phyloP scores from a whole-genome alignment of 768 basidiomycete genomes.

The Cyclocybe cylindracea region DNA sequence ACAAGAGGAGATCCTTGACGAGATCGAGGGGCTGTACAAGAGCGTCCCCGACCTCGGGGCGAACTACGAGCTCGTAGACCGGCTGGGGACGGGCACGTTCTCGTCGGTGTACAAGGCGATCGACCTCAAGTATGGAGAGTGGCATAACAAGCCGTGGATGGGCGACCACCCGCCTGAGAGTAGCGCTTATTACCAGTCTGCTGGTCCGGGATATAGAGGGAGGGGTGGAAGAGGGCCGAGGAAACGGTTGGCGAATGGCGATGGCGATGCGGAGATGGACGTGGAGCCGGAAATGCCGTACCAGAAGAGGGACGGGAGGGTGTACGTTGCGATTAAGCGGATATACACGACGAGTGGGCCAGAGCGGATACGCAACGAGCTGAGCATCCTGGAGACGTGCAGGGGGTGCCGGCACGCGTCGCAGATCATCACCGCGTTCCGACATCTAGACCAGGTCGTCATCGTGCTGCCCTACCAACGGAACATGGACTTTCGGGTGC shows the following conservation, averaged over 20 bases:
- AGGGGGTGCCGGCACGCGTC: conserved; percentile 86
- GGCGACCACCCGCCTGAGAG: conserved; percentile 62
- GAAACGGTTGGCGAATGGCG: conserved; percentile 5
- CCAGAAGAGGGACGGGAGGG: conserved; percentile 38
- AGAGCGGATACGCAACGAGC: conserved; percentile 88
- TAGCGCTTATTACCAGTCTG: conserved; percentile 65
- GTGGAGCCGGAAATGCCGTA: background rate
- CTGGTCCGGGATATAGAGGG: conserved; percentile 29
- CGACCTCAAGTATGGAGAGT: conserved; percentile 76
- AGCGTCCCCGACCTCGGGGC: conserved; percentile 65
- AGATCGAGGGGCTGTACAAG: conserved; percentile 71
- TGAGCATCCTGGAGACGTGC: conserved; percentile 84
- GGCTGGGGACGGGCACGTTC: conserved; percentile 96
- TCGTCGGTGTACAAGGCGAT: conserved; percentile 99
- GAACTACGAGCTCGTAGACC: conserved; percentile 82
- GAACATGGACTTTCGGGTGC: conserved; percentile 90
- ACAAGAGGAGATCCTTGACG: conserved; percentile 68
- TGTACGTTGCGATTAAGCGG: conserved; percentile 92
- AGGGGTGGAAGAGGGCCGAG: conserved; percentile 21
- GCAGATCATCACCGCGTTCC: conserved; percentile 93
- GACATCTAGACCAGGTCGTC: conserved; percentile 89
- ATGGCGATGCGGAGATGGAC: conserved; percentile 4
- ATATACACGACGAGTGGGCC: conserved; percentile 98
- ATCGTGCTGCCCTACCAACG: conserved; percentile 92
- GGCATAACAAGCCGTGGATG: conserved; percentile 77